Conservation (phyloP, 2,329 filamentous ascomycete species). For the Claviceps quebecensis region DNA sequence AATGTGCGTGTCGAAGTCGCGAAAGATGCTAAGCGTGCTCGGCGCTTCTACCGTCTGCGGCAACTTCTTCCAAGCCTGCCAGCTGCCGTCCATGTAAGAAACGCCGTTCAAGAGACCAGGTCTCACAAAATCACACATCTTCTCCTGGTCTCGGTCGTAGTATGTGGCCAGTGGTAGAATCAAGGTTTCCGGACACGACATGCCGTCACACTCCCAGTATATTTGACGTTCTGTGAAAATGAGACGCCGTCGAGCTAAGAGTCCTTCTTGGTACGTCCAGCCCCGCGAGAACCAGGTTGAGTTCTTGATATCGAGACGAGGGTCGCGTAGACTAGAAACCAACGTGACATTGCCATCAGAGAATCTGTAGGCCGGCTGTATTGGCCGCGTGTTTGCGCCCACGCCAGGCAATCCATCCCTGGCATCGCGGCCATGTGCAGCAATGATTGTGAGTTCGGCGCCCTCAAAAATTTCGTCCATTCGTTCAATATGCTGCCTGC, state of each 20-base stretch:
- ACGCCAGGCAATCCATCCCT: slow-evolving; percentile 22
- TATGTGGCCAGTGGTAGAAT: slow-evolving; percentile 18
- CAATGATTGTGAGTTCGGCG: slow-evolving; percentile 23
- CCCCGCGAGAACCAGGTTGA: slow-evolving; percentile 22
- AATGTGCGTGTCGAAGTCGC: slow-evolving; percentile 20
- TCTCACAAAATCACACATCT: slow-evolving; percentile 22
- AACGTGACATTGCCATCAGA: slow-evolving; percentile 18
- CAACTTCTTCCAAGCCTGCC: slow-evolving; percentile 21
- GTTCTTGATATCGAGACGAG: slow-evolving; percentile 15
- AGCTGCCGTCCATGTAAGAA: slow-evolving; percentile 21
- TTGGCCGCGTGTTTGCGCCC: slow-evolving; percentile 13
- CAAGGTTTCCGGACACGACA: slow-evolving; percentile 22
- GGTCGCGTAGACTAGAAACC: slow-evolving; percentile 19
- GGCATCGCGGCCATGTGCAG: slow-evolving; percentile 20
- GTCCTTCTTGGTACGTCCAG: slow-evolving; percentile 27
- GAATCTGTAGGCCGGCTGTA: slow-evolving; percentile 19
- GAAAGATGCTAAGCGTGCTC: slow-evolving; percentile 22
- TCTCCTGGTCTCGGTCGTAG: slow-evolving; percentile 18
- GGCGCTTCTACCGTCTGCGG: slow-evolving; percentile 15
- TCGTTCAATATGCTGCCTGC: slow-evolving; percentile 17
- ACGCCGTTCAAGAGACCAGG: slow-evolving; percentile 22
- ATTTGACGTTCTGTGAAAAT: slow-evolving; percentile 26
- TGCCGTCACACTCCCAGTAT: slow-evolving; percentile 26
- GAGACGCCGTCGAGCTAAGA: slow-evolving; percentile 22
- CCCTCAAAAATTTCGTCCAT: slow-evolving; percentile 26